Conservation (phyloP, 1,139 yeast species). For the Magnusiomyces suaveolens region DNA sequence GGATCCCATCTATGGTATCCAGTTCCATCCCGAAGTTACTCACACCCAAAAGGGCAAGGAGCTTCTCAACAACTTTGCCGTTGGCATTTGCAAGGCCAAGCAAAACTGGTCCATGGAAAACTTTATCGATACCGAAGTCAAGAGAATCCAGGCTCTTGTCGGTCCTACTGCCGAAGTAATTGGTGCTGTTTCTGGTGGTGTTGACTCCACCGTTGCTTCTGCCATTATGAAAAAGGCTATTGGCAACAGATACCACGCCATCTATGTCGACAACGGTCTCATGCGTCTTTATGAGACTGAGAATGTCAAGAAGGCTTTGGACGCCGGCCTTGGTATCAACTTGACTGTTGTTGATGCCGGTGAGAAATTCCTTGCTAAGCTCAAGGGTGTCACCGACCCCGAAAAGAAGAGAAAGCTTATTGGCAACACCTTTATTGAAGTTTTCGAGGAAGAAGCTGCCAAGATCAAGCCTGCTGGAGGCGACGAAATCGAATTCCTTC, state of each 20-base stretch:
- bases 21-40: conserved; percentile 98
- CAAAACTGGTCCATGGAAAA: conserved; percentile 98
- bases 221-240: conserved; percentile 96
- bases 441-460: conserved; percentile 92
- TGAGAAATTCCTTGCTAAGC: conserved; percentile 74
- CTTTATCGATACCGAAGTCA: conserved; percentile 91
- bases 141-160: conserved; percentile 78
- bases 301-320: conserved; percentile 76
- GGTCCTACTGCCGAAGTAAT: conserved; percentile 98
- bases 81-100: conserved; percentile 72
- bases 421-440: conserved; percentile 95
- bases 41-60: conserved; percentile 88
- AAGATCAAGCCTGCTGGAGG: conserved; percentile 72
- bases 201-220: conserved; percentile 98
- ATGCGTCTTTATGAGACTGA: conserved; percentile 91
- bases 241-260: conserved; percentile 98
- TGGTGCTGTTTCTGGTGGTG: conserved; percentile 99
- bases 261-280: conserved; percentile 95
- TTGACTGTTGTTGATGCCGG: conserved; percentile 90
- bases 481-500: conserved; percentile 79
- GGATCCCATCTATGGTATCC: conserved; percentile 81
- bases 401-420: conserved; percentile 98
- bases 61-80: conserved; percentile 84
- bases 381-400: conserved; percentile 94
- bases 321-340: conserved; percentile 89